These are phyloP conservation scores for Platismatia glauca DNA, from an alignment of 495 filamentous ascomycete species.

Conservation along the genomic window DNA sequence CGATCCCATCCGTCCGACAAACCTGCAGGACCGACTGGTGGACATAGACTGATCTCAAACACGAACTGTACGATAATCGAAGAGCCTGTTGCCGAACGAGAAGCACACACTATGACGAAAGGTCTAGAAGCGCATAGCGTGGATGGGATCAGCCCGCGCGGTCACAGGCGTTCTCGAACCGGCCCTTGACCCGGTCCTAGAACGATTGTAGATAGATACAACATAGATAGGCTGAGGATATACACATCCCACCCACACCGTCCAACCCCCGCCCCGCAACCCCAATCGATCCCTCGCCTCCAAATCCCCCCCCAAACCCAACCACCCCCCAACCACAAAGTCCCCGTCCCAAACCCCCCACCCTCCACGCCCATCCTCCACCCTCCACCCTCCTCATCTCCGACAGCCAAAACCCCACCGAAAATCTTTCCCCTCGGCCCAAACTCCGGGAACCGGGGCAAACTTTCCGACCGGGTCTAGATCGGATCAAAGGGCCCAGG, in stretches of 20 bases:
- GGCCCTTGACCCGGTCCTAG: not conserved
- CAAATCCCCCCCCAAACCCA: too few species aligned
- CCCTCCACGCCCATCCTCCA: too few species aligned
- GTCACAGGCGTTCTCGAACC: not conserved
- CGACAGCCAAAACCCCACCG: too few species aligned
- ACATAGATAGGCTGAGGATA: not conserved
- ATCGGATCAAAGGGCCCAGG: constrained; percentile 4
- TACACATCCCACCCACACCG: too few species aligned
- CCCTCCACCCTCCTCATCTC: too few species aligned
- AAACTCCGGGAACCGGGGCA: too few species aligned
- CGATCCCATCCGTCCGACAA: constrained; percentile 8
- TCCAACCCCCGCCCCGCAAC: too few species aligned
- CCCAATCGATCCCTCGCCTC: too few species aligned
- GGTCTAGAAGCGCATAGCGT: not conserved
- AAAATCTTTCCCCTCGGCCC: too few species aligned
- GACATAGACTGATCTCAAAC: constrained; percentile 3
- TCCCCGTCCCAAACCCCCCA: too few species aligned
- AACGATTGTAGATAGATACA: not conserved
- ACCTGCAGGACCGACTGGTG: not conserved
- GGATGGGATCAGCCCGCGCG: not conserved
- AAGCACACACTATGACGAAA: not conserved
- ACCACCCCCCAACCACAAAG: too few species aligned
- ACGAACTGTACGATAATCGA: not conserved
- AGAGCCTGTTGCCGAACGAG: not conserved
- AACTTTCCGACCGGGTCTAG: not conserved